A percentile compares a stretch with the other conserved stretches of the same genome.
Evolutionary conservation across 1,139 yeast species (phyloP).

Genomic region (Starmera stellimalicola): DNA sequence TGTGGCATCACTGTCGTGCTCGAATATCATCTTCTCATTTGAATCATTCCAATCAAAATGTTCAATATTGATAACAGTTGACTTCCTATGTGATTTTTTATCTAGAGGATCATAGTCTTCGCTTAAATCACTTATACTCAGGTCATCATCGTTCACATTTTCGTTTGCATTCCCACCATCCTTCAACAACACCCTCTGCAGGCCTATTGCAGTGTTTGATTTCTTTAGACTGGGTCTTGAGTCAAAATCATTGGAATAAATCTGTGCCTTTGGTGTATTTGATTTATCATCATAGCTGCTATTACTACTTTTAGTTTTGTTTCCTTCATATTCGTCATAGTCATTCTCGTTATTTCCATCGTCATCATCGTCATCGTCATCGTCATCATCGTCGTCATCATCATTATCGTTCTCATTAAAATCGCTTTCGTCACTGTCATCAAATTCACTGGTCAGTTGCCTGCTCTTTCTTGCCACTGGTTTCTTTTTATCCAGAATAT

Average conservation of each 20-base stretch:
- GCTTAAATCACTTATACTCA: neutral
- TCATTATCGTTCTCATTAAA: conserved; percentile 17
- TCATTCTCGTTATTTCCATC: conserved; percentile 3
- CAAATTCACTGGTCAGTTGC: conserved; percentile 3
- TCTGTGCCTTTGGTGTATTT: conserved; percentile 1
- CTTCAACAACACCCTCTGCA: conserved; percentile 19
- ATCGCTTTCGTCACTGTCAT: conserved; percentile 9
- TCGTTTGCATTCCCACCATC: conserved; percentile 3
- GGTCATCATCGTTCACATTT: conserved; percentile 5
- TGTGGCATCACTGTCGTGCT: conserved; percentile 30
- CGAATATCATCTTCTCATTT: conserved; percentile 23
- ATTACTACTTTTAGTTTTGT: conserved; percentile 13
- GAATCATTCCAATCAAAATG: conserved; percentile 3
- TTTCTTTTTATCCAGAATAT: neutral
- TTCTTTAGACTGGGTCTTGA: conserved; percentile 20
- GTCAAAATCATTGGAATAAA: conserved; percentile 1
- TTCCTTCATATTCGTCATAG: conserved; percentile 13
- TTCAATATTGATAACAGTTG: conserved; percentile 9
- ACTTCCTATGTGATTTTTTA: conserved; percentile 12
- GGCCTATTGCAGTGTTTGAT: conserved; percentile 26
- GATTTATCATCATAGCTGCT: conserved; percentile 7
- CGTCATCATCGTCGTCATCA: conserved; percentile 13
- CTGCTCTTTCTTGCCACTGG: no score
- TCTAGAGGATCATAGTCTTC: conserved; percentile 2
- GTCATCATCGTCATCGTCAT: neutral